Evolutionary conservation across 1,284 basidiomycete genomes (phyloP).

Genomic region (Rhodofomes roseus): DNA sequence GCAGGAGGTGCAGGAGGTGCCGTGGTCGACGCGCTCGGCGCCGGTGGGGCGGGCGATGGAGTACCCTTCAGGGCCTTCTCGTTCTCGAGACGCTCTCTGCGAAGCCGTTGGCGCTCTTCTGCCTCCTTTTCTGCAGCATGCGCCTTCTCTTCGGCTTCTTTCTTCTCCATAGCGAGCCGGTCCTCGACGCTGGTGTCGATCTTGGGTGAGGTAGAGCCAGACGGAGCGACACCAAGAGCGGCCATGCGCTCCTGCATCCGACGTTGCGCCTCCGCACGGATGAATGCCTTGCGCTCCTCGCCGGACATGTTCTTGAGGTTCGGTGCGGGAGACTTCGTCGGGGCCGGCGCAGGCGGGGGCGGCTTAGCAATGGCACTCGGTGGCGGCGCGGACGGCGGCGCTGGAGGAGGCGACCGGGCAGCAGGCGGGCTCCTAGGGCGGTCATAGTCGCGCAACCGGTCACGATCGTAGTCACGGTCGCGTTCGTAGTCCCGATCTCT

Average conservation of each 20-base stretch:
- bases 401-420: constrained; percentile 44
- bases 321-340: constrained; percentile 48
- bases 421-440: constrained; percentile 48
- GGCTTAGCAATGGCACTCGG: constrained; percentile 36
- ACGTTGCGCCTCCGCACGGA: constrained; percentile 80
- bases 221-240: constrained; percentile 73
- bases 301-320: constrained; percentile 75
- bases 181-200: constrained; percentile 81
- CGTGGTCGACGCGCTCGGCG: constrained; percentile 28
- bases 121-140: constrained; percentile 73
- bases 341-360: constrained; percentile 46
- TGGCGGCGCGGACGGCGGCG: constrained; percentile 43
- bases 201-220: constrained; percentile 42
- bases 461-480: constrained; percentile 25
- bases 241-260: constrained; percentile 87
- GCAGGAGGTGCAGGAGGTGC: constrained; percentile 28
- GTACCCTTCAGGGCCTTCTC: constrained; percentile 58
- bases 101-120: constrained; percentile 67
- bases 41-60: constrained; percentile 29
- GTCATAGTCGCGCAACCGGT: constrained; percentile 32
- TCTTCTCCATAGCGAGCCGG: constrained; percentile 78
- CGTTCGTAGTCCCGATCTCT: constrained; percentile 33
- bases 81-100: constrained; percentile 64
- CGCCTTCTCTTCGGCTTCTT: constrained; percentile 81
- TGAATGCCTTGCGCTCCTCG: constrained; percentile 80